Base-by-base conservation (phyloP, 768 basidiomycete species). In the Botryobasidium botryosum region DNA sequence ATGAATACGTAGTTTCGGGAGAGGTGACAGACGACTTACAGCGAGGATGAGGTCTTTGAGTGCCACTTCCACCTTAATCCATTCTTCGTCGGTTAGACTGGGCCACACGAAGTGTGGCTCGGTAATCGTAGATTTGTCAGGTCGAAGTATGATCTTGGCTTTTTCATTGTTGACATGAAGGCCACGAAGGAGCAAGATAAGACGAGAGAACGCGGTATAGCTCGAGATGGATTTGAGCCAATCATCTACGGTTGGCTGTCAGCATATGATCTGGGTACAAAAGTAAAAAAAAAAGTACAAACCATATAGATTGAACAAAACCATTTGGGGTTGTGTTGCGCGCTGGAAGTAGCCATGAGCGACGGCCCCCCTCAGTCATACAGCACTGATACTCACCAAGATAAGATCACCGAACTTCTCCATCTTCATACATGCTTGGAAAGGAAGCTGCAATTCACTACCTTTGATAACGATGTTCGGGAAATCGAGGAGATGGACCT, bases 351-450 rank as follows among this genome's bases (percentile, higher is more conserved):
- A 45, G 31, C n/a, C 54, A 53, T 20, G 43, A 18, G 23, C 5
- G 45, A 35, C 32, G 43, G 46, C 2, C 21, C 13, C 13, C 12
- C 10, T 24, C 8, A 13, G 15, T 25, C 27, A 43, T 28, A 6
- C 43, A 20, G 18, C 12, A 27, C 17, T 31, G 27, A 15, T 26
- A 54, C 69, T 42, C 57, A 79, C 79, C 59, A 96, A 61, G 52
- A 96, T 96, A 50, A 99, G 68, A 60, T 99, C 94, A 66, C 94
- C 94, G 53, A 99, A 97, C 64, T 97, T 96, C 72, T 99, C 94
- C 81, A 97, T 91, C 70, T 97, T 97, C 86, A 99, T 90, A 55
- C 90, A 92, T 13, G 94, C 92, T 64, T 97, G 92, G 90, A 99
- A 99, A 0, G 94, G 94, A 46, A 97, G 67, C 56, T 99, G 94